Evolutionary conservation across 106 monocot species (phyloP).

Genomic region (Dendrobium nobile): DNA sequence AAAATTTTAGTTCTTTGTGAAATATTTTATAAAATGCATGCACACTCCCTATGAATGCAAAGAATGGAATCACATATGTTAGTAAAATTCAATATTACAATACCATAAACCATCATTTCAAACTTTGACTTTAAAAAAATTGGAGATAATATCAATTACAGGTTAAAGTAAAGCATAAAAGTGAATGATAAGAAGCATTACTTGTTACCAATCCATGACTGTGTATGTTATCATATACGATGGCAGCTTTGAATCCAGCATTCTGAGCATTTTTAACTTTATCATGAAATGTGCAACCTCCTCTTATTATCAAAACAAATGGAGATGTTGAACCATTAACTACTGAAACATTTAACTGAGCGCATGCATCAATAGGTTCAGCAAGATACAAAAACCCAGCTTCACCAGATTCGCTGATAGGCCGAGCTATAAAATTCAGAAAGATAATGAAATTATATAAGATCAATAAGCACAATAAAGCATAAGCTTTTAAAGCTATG

Average conservation of each 20-base stretch:
- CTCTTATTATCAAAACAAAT: constrained; percentile 46
- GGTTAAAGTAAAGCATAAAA: background rate
- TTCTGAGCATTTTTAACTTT: constrained; percentile 57
- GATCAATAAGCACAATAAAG: too few species aligned
- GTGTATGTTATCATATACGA: constrained; percentile 47
- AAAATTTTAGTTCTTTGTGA: too few species aligned
- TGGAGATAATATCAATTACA: background rate
- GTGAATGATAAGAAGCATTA: constrained; percentile 13
- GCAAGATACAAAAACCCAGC: constrained; percentile 32
- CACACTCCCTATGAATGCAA: too few species aligned
- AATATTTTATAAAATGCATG: too few species aligned
- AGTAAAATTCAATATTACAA: too few species aligned
- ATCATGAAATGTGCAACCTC: constrained; percentile 56
- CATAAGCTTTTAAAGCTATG: too few species aligned
- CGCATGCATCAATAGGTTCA: constrained; percentile 50
- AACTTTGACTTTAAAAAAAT: too few species aligned
- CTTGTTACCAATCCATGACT: constrained; percentile 31
- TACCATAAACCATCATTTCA: too few species aligned
- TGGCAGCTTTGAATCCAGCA: constrained; percentile 55
- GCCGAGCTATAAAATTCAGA: constrained; percentile 30
- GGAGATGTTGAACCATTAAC: constrained; percentile 15
- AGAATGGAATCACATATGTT: too few species aligned
- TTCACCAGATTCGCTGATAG: constrained; percentile 45
- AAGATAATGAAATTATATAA: background rate
- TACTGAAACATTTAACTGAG: constrained; percentile 23